A percentile compares a stretch with the other conserved stretches of the same genome.
phyloP scores from a whole-genome alignment of 768 basidiomycete species.

The Phanerodontia chrysosporium region DNA sequence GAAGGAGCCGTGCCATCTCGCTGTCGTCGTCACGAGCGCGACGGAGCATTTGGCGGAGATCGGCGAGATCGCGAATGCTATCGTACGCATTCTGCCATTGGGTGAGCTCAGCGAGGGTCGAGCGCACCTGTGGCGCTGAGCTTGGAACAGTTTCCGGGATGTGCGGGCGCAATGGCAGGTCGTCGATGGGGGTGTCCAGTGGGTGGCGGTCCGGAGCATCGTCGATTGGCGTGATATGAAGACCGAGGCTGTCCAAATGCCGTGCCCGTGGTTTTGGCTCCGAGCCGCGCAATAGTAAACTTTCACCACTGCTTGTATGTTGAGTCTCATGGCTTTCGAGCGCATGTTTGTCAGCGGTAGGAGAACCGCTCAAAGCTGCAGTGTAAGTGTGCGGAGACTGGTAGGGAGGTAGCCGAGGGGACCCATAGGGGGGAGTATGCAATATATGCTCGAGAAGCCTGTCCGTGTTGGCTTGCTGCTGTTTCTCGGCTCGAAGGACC shows the following conservation, averaged over 20 bases:
- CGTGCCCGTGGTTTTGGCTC: background rate
- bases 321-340: background rate
- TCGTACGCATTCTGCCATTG: slow-evolving; percentile 44
- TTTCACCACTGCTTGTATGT: background rate
- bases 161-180: background rate
- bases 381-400: background rate
- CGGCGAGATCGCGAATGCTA: slow-evolving; percentile 45
- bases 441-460: slow-evolving; percentile 31
- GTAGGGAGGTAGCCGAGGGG: background rate
- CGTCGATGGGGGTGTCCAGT: background rate
- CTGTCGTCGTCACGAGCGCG: slow-evolving; percentile 56
- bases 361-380: background rate
- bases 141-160: background rate
- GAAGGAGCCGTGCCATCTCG: slow-evolving; percentile 58
- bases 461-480: slow-evolving; percentile 32
- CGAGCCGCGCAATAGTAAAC: background rate
- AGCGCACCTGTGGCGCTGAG: slow-evolving; percentile 9
- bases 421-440: slow-evolving; percentile 6
- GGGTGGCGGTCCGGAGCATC: background rate
- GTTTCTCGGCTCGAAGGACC: slow-evolving; percentile 38
- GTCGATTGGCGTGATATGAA: background rate
- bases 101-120: slow-evolving; percentile 20
- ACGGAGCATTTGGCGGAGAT: slow-evolving; percentile 56
- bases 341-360: background rate
- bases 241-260: background rate